Conservation (phyloP, 345 rosid species). For the Geranium rotundifolium region DNA sequence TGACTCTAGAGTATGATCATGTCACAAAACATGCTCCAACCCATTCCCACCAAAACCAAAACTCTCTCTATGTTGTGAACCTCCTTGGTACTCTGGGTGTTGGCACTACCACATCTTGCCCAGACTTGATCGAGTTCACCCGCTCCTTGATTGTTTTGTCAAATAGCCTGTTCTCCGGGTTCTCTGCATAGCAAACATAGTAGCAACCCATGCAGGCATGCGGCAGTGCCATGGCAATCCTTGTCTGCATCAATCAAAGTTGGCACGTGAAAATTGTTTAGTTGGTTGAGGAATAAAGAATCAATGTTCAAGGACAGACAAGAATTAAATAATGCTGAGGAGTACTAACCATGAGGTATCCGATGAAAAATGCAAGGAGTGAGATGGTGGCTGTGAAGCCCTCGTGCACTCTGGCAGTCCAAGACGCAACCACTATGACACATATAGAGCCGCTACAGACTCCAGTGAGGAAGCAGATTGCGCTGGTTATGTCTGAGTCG, state of each 20-base stretch:
- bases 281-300: neutral
- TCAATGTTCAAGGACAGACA: neutral
- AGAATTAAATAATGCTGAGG: neutral
- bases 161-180: slow-evolving; percentile 58
- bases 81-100: slow-evolving; percentile 65
- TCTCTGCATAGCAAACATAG: slow-evolving; percentile 88
- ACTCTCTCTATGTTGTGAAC: neutral
- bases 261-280: neutral
- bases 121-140: slow-evolving; percentile 29
- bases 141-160: slow-evolving; percentile 56
- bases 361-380: slow-evolving; percentile 60
- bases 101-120: slow-evolving; percentile 37
- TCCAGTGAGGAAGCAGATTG: slow-evolving; percentile 88
- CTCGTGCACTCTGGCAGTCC: slow-evolving; percentile 51
- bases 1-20: too few species aligned
- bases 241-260: slow-evolving; percentile 34
- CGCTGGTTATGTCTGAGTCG: slow-evolving; percentile 78
- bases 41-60: neutral
- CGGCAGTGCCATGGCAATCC: slow-evolving; percentile 95
- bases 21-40: too few species aligned
- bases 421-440: slow-evolving; percentile 70
- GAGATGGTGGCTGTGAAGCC: slow-evolving; percentile 75
- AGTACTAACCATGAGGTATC: slow-evolving; percentile 82
- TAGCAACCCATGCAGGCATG: slow-evolving; percentile 94
- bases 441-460: slow-evolving; percentile 93